These are phyloP conservation scores for Globisporangium iwayamae DNA, from an alignment of 352 stramenopile species.

Conservation along the genomic window DNA sequence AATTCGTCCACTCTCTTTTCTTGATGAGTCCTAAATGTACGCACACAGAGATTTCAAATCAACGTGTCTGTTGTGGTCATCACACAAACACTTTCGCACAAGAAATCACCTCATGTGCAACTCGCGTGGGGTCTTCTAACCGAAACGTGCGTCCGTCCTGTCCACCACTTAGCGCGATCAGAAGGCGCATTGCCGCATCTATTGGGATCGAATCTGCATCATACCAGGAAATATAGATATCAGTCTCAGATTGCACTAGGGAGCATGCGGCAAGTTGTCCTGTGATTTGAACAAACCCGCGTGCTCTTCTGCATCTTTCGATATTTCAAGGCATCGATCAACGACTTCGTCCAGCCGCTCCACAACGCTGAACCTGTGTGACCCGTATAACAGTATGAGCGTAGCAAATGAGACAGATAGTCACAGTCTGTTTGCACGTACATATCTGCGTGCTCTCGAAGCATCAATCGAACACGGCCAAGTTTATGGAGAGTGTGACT, in stretches of 20 bases:
- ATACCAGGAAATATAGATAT: not conserved
- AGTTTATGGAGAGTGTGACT: slow-evolving; percentile 3
- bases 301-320: slow-evolving; percentile 8
- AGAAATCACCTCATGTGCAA: slow-evolving; percentile 15
- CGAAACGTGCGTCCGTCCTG: slow-evolving; percentile 56
- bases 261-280: not conserved
- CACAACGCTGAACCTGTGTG: slow-evolving; percentile 26
- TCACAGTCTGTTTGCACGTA: slow-evolving; percentile 2
- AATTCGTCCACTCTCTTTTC: slow-evolving; percentile 22
- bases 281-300: slow-evolving; percentile 8
- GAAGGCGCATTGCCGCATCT: slow-evolving; percentile 37
- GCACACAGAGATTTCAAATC: not conserved
- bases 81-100: not conserved
- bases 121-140: slow-evolving; percentile 43
- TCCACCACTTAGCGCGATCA: slow-evolving; percentile 54
- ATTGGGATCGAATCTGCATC: slow-evolving; percentile 21
- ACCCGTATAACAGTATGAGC: not conserved
- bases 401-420: not conserved
- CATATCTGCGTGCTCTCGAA: slow-evolving; percentile 15
- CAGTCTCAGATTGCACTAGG: not conserved
- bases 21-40: not conserved
- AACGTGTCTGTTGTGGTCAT: not conserved
- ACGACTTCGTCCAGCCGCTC: slow-evolving; percentile 32
- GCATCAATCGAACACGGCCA: slow-evolving; percentile 12
- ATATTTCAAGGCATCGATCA: slow-evolving; percentile 28